Evolutionary conservation across 257 asterid species (phyloP).

Genomic region (Jasminum sambac): DNA sequence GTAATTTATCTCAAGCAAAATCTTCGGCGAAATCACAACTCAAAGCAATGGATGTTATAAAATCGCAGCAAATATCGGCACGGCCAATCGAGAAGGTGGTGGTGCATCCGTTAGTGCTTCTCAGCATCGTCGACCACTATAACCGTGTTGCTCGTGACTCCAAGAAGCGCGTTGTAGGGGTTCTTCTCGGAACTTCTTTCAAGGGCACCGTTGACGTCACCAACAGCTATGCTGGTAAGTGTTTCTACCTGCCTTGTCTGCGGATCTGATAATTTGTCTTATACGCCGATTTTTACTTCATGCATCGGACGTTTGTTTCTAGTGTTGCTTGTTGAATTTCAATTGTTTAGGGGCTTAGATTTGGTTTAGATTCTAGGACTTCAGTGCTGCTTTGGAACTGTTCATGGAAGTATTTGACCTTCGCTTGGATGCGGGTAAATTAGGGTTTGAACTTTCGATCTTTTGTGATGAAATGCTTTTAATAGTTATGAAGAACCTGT

Average conservation of each 20-base stretch:
- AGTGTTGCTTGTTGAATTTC: not conserved
- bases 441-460: constrained; percentile 7
- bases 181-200: constrained; percentile 76
- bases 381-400: not conserved
- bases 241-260: not conserved
- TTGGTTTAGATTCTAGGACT: not conserved
- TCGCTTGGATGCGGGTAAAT: not conserved
- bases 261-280: constrained; percentile 37
- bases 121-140: constrained; percentile 95
- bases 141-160: constrained; percentile 93
- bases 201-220: constrained; percentile 94
- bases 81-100: constrained; percentile 88
- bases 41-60: constrained; percentile 69
- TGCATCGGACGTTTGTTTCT: not conserved
- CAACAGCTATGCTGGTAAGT: constrained; percentile 90
- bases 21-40: not conserved
- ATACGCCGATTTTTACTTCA: constrained; percentile 11
- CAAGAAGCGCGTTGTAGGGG: constrained; percentile 85
- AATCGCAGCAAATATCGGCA: constrained; percentile 79
- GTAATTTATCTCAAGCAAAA: not conserved
- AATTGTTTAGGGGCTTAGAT: constrained; percentile 3
- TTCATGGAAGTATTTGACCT: not conserved
- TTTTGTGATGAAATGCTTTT: not conserved
- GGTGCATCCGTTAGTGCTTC: constrained; percentile 89
- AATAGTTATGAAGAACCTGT: not conserved